These are phyloP conservation scores for Phytopythium litorale DNA, from an alignment of 352 stramenopile species.

Conservation along the genomic window DNA sequence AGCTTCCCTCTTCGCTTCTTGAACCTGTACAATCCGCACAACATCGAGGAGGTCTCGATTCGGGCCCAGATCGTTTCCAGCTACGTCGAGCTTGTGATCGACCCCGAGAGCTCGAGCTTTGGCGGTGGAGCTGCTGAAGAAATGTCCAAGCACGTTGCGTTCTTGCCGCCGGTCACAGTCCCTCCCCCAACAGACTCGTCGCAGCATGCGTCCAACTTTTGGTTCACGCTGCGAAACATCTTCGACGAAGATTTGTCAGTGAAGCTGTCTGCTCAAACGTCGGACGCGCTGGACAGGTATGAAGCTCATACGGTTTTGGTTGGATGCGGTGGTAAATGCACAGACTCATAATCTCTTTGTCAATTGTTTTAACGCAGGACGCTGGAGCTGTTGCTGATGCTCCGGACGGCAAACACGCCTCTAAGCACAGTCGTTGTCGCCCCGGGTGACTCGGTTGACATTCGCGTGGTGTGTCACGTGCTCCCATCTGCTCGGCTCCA, in stretches of 20 bases:
- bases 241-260: conserved; percentile 84
- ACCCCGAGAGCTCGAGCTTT: conserved; percentile 66
- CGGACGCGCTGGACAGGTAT: conserved; percentile 46
- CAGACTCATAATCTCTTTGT: conserved; percentile 5
- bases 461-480: conserved; percentile 78
- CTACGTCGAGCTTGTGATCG: conserved; percentile 76
- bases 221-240: conserved; percentile 83
- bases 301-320: neutral
- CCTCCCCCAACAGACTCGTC: conserved; percentile 49
- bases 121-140: conserved; percentile 18
- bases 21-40: conserved; percentile 81
- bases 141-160: conserved; percentile 42
- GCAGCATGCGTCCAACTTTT: conserved; percentile 66
- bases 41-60: conserved; percentile 60
- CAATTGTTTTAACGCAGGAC: conserved; percentile 27
- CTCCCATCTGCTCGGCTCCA: conserved; percentile 59
- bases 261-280: conserved; percentile 43
- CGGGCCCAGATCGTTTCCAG: conserved; percentile 79
- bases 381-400: conserved; percentile 70
- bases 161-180: conserved; percentile 68
- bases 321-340: too few relatives aligned
- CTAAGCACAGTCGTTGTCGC: conserved; percentile 59
- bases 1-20: conserved; percentile 62
- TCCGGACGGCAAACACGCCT: conserved; percentile 77
- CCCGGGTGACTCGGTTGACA: conserved; percentile 79